phyloP scores from a whole-genome alignment of 306 rosid species.

The Heteromeles arbutifolia region DNA sequence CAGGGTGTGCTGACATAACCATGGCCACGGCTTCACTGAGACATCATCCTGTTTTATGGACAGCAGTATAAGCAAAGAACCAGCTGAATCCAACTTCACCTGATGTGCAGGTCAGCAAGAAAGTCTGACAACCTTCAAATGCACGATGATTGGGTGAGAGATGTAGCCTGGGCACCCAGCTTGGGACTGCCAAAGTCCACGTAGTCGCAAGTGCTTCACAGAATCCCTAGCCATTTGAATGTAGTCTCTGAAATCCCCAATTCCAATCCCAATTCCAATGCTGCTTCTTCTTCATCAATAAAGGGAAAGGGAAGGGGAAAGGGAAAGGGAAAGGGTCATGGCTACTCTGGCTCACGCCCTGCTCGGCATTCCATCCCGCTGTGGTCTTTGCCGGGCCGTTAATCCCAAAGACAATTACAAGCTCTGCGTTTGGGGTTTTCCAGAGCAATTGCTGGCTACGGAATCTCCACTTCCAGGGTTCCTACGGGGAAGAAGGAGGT shows the following conservation, averaged over 20 bases:
- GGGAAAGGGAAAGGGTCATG: conserved; percentile 15
- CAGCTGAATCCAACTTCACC: no score
- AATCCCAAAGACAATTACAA: not conserved
- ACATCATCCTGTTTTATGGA: no score
- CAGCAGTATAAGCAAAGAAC: no score
- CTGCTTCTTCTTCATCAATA: not conserved
- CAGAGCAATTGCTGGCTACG: conserved; percentile 14
- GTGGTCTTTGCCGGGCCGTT: not conserved
- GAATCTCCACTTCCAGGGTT: conserved; percentile 26
- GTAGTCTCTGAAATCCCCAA: not conserved
- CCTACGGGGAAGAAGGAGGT: conserved; percentile 12
- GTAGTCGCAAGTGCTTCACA: conserved; percentile 63
- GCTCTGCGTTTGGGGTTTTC: conserved; percentile 4
- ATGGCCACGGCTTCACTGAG: no score
- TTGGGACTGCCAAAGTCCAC: conserved; percentile 89
- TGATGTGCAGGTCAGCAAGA: no score
- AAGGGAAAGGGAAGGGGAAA: no score
- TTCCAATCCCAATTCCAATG: not conserved
- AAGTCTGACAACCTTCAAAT: conserved; percentile 32
- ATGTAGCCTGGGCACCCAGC: conserved; percentile 96
- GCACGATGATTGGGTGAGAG: conserved; percentile 87
- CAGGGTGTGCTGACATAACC: no score
- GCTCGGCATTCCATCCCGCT: conserved; percentile 35
- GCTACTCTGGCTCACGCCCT: conserved; percentile 45
- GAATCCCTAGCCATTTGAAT: not conserved